These are phyloP conservation scores for Diaporthe destruens DNA, from an alignment of 2,329 filamentous ascomycete species.

Conservation along the genomic window DNA sequence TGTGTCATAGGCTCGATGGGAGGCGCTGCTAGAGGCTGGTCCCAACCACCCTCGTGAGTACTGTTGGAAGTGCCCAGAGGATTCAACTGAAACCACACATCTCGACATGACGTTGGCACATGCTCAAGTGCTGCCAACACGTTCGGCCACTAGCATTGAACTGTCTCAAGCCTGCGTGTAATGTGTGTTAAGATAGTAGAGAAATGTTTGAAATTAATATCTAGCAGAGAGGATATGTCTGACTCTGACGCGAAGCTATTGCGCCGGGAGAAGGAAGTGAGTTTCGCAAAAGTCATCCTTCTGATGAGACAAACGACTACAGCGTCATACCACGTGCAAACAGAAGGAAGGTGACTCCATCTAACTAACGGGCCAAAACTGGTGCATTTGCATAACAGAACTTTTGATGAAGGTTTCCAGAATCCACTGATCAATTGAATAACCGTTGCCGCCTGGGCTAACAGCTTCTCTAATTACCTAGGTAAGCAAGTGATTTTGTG, in stretches of 20 bases:
- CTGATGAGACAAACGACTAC: not conserved
- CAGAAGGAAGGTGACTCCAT: no score
- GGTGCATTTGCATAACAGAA: no score
- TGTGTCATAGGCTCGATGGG: not conserved
- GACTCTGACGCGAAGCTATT: not conserved
- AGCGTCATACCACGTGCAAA: no score
- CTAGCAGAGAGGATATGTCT: not conserved
- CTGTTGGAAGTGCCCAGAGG: no score
- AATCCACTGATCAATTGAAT: not conserved
- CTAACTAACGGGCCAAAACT: not conserved
- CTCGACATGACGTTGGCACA: not conserved
- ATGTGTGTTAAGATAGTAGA: not conserved
- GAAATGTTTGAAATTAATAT: not conserved
- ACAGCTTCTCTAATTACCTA: not conserved
- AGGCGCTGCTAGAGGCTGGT: no score
- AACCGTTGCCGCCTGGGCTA: not conserved
- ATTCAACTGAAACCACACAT: not conserved
- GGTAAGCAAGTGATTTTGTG: not conserved
- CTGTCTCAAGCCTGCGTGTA: not conserved
- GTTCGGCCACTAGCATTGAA: not conserved
- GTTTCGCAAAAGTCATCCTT: no score
- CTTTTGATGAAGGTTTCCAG: not conserved
- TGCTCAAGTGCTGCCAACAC: not conserved
- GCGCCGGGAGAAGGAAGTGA: not conserved
- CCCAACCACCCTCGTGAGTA: no score